A percentile compares a stretch with the other conserved stretches of the same genome.
Conservation (phyloP, 2,329 filamentous ascomycete genomes). For the Myriangium duriaei region DNA sequence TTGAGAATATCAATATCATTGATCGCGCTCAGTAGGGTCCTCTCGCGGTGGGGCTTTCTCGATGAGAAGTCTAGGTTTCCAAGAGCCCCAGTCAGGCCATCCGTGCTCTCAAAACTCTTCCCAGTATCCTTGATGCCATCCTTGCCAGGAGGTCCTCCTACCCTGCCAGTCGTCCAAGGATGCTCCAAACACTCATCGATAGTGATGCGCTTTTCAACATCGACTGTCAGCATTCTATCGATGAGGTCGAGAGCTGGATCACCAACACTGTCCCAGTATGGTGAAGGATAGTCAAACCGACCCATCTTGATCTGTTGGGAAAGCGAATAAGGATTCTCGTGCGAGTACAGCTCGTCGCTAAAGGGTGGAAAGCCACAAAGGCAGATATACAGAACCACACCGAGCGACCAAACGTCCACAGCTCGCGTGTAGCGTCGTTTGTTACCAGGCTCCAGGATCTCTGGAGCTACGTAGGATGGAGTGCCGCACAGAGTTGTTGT, state of each 20-base stretch:
- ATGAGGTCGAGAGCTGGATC: constrained; percentile 87
- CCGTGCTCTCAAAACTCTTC: constrained; percentile 65
- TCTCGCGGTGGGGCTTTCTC: constrained; percentile 66
- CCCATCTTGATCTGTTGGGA: constrained; percentile 83
- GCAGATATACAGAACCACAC: constrained; percentile 96
- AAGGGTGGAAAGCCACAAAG: constrained; percentile 95
- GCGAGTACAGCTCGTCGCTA: constrained; percentile 75
- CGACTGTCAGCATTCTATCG: constrained; percentile 84
- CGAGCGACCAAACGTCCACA: constrained; percentile 92
- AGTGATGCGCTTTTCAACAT: constrained; percentile 70
- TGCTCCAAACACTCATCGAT: constrained; percentile 85
- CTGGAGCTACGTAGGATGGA: constrained; percentile 80
- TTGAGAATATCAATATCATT: constrained; percentile 58
- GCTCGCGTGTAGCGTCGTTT: constrained; percentile 85
- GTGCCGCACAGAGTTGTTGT: constrained; percentile 92
- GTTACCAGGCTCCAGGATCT: constrained; percentile 73
- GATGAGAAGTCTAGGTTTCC: constrained; percentile 70
- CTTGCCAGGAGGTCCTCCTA: constrained; percentile 13
- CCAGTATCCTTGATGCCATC: constrained; percentile 26
- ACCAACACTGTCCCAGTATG: constrained; percentile 85
- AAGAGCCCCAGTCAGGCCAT: constrained; percentile 80
- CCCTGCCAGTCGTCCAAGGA: constrained; percentile 59
- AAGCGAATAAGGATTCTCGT: constrained; percentile 71
- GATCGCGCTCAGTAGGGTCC: constrained; percentile 71
- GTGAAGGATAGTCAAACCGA: constrained; percentile 85